A percentile compares a stretch with the other conserved stretches of the same genome.
These are phyloP conservation scores for Limnanthes douglasii DNA, from an alignment of 345 rosid genomes.

Conservation along the genomic window DNA sequence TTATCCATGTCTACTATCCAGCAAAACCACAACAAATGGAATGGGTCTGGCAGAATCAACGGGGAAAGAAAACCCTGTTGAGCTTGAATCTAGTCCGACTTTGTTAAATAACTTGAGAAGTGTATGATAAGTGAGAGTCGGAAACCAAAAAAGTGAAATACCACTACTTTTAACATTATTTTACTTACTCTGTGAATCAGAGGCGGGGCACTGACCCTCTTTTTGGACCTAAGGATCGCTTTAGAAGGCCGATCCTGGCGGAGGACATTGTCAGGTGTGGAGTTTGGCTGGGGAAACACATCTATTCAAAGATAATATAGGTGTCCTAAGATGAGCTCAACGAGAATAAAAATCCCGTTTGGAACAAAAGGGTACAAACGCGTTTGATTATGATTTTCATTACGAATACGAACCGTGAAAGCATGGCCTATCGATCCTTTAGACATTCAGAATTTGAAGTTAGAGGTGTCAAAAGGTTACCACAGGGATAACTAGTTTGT, in stretches of 20 bases:
- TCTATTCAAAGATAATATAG: no score
- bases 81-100: not conserved
- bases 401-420: slow-evolving; percentile 13
- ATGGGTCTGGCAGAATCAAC: not conserved
- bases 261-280: no score
- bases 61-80: slow-evolving; percentile 3
- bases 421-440: slow-evolving; percentile 16
- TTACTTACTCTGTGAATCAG: not conserved
- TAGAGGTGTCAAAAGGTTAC: no score
- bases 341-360: slow-evolving; percentile 1
- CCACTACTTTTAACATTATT: slow-evolving; percentile 3
- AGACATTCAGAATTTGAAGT: slow-evolving; percentile 8
- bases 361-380: slow-evolving; percentile 4
- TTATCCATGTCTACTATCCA: slow-evolving; percentile 16
- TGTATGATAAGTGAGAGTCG: slow-evolving; percentile 4
- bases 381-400: slow-evolving; percentile 2
- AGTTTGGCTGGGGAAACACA: no score
- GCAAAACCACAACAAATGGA: slow-evolving; percentile 11
- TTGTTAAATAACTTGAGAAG: not conserved
- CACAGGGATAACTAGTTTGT: no score
- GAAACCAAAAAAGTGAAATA: slow-evolving; percentile 1
- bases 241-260: no score
- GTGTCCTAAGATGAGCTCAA: slow-evolving; percentile 6
- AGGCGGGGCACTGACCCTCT: not conserved
- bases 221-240: no score